Percentiles rank a stretch among this genome's conserved stretches.
Conservation (phyloP, 768 basidiomycete species). For the Russula emetica region DNA sequence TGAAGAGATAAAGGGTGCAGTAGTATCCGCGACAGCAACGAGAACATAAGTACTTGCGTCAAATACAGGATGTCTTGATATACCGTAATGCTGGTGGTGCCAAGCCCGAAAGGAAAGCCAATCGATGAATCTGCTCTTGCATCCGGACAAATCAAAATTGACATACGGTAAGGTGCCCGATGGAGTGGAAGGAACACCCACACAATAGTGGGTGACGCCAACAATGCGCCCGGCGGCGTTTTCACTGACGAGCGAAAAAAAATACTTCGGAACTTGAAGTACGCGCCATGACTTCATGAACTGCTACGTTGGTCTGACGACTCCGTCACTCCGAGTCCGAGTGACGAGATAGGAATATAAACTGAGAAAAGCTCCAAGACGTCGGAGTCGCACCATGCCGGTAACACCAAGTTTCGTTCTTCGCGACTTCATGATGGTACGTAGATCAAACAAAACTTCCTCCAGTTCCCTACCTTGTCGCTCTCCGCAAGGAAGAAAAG, state of each 20-base stretch:
- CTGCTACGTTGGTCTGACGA: no score
- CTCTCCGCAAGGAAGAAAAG: constrained; percentile 7
- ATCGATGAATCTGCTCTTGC: background rate
- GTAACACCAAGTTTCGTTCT: background rate
- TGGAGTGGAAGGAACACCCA: background rate
- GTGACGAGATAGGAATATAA: no score
- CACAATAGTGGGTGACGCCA: background rate
- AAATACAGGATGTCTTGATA: background rate
- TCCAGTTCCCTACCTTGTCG: no score
- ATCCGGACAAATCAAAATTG: background rate
- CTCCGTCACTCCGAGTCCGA: no score
- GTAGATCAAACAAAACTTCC: background rate
- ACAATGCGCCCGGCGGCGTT: background rate
- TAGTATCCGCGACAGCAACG: background rate
- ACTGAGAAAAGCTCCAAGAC: background rate
- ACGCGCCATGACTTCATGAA: no score
- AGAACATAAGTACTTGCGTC: background rate
- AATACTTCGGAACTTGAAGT: background rate
- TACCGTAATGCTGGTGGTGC: no score
- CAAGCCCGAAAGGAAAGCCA: background rate
- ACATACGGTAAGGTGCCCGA: background rate
- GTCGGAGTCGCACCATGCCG: background rate
- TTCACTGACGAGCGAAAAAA: background rate
- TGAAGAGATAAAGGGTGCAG: no score
- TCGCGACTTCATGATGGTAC: background rate